Base-by-base conservation (phyloP, 2,329 filamentous ascomycete species). In the Pyrenophora teres region DNA sequence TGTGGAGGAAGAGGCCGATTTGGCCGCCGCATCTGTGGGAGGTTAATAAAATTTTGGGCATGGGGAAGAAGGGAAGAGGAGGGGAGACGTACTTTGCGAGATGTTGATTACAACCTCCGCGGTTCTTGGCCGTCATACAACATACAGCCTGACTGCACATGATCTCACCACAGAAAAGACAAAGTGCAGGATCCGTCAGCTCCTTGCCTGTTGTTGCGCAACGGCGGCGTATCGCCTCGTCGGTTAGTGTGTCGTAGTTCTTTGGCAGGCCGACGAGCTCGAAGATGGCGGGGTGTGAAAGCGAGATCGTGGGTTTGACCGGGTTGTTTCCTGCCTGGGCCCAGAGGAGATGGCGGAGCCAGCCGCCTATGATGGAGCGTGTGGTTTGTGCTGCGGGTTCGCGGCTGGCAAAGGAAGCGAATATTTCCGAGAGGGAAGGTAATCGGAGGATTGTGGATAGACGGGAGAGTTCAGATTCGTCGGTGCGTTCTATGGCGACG, bases 61-160 rank as follows among this genome's bases (percentile, higher is more conserved):
- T 10, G 27, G 33, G 62, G 72, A 66, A 15, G 72, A 66, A 15
- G 12, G 21, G 27, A 18, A 16, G 6, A 39, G 12, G 27, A 30
- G 12, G 5, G 15, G 25, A 9, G 30, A 83, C 87, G 76, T 81
- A 95, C 89, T 87, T 92, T 58, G 83, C 78, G 79, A 96, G 86
- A 76, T 99, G 94, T 76, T 95, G 90, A 73, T 93, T 92, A 59
- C 90, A 93, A 27, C 95, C 35, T 64, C 73, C 60, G 33, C 78
- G 74, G 38, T 74, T 75, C 50, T 83, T 83, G 53, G 85, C 80
- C 63, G 86, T 86, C 68, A 90, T 85, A 72, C 94, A 99, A 77
- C 94, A 99, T 40, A 92, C 88, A 39, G 89, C 91, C 77, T 99
- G 94, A 8, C 89, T 91, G 75, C 94, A 99, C 74, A 97, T 93